These are phyloP conservation scores for Hortaea sp. DNA, from an alignment of 2,329 filamentous ascomycete genomes.

Conservation along the genomic window DNA sequence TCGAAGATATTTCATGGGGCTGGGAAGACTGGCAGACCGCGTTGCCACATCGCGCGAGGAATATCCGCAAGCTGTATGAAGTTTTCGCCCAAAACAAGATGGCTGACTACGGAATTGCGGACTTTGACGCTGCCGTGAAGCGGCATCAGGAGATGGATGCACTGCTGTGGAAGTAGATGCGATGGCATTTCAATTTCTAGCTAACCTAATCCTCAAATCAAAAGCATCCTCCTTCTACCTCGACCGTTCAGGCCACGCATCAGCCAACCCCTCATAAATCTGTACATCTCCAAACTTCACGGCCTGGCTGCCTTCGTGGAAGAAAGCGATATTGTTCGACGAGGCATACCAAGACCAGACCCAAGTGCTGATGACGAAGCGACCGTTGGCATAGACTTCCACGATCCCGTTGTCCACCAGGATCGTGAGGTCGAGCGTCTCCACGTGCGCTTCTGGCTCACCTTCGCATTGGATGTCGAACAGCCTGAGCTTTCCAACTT, in stretches of 20 bases:
- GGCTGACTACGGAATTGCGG: slow-evolving; percentile 21
- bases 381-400: slow-evolving; percentile 33
- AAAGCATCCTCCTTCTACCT: not conserved
- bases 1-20: slow-evolving; percentile 28
- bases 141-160: slow-evolving; percentile 41
- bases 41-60: slow-evolving; percentile 16
- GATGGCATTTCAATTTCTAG: not conserved
- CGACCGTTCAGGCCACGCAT: slow-evolving; percentile 27
- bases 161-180: slow-evolving; percentile 6
- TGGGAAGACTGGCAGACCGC: slow-evolving; percentile 30
- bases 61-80: slow-evolving; percentile 22
- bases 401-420: slow-evolving; percentile 29
- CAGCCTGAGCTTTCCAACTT: slow-evolving; percentile 25
- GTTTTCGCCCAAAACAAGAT: slow-evolving; percentile 19
- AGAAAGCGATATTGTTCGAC: slow-evolving; percentile 28
- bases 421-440: slow-evolving; percentile 32
- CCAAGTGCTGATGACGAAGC: slow-evolving; percentile 36
- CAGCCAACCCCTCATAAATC: slow-evolving; percentile 28
- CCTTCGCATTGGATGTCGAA: slow-evolving; percentile 28
- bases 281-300: slow-evolving; percentile 25
- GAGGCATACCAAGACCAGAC: slow-evolving; percentile 30
- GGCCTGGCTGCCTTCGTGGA: slow-evolving; percentile 24
- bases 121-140: slow-evolving; percentile 34
- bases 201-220: not conserved
- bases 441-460: slow-evolving; percentile 20